Evolutionary conservation across 169 alveolate species (phyloP), one percentile per base, ranked within the genome.

Genomic region (Plasmodium adleri): DNA sequence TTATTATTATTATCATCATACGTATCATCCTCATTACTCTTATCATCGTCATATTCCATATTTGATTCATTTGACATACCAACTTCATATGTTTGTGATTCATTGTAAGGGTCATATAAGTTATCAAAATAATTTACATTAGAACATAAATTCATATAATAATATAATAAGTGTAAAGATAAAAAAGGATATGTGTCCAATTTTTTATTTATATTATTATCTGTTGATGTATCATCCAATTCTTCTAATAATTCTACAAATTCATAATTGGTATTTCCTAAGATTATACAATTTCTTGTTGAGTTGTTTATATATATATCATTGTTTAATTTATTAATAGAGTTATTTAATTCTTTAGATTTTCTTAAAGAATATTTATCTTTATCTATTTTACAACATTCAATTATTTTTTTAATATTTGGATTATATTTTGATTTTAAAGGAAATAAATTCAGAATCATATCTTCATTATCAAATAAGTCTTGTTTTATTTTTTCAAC

Each of bases 171-270:
- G 17, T 86, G 59, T 13, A 86, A 59, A 2, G 88, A 32, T 54
- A 86, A 64, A 28, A 86, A 28, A 1, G 92, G 92, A 43, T 72
- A 78, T 2, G 89, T 47, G 3, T 39, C 62, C 56, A 32, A 22
- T 47, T 24, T 59, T 58, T 59, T 59, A 1, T 13, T 15, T 74
- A 59, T 43, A 12, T 10, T 22, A 26, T 47, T 28, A 22, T 12
- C 20, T 68, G 43, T 54, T 10, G 58, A 20, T 20, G 52, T 83
- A 62, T 86, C 92, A 72, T 86, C 87, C 22, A 86, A 45, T 22
- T 86, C 92, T 86, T 86, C 92, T 49, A 86, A 17, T 60, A 86
- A 72, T 86, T 86, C 92, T 24, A 86, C 76, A 73, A 45, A 86
- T 10, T 60, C 60, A 39, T 86, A 20, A 59, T 70, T 86, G 32